Base-by-base conservation (phyloP, 768 basidiomycete genomes). In the Boletus reticulatus region DNA sequence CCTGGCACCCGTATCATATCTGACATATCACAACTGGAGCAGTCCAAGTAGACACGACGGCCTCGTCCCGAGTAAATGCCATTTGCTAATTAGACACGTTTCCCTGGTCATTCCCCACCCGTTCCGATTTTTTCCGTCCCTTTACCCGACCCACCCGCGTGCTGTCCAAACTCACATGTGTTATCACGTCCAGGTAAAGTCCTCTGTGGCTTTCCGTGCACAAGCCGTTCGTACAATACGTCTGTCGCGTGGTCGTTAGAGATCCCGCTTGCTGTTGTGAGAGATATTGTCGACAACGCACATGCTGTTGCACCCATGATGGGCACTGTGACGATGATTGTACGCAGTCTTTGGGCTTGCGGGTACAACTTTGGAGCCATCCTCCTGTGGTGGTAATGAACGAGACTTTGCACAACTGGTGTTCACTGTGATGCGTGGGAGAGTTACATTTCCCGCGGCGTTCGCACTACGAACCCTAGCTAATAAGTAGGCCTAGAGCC, bases 1-100 rank as follows among this genome's bases (percentile, higher is more conserved):
- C 86, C 92, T 19, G 93, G 93, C 56, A 89, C 87, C 43, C 83
- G 89, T 59, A 80, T 94, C 67, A 72, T 93, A 62, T 77, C 80
- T 59, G 80, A 93, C 67, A 72, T 93, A 62, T 77, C 80, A 45
- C 62, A 68, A 57, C 42, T 37, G 16, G 60, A 64, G 60, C 61
- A 65, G 57, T 55, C 60, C 44, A 72, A 71, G 29, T 63, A 64
- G 59, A 24, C 24, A 29, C 29, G 29, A 29, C 29, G 29, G 9
- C 29, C 29, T 29, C 8, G 7, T 42, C 8, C 8, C 24, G 16
- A 32, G 46, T 22, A 32, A n/a, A 36, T 10, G 46, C 27, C 41
- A 12, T 12, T 12, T 43, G 9, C 19, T 36, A 34, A 43, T 43
- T 53, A 53, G 52, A 47, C 45, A 11, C 41, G 37, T 46, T 47